phyloP scores from a whole-genome alignment of 352 stramenopile genomes.

The Globisporangium lucens region DNA sequence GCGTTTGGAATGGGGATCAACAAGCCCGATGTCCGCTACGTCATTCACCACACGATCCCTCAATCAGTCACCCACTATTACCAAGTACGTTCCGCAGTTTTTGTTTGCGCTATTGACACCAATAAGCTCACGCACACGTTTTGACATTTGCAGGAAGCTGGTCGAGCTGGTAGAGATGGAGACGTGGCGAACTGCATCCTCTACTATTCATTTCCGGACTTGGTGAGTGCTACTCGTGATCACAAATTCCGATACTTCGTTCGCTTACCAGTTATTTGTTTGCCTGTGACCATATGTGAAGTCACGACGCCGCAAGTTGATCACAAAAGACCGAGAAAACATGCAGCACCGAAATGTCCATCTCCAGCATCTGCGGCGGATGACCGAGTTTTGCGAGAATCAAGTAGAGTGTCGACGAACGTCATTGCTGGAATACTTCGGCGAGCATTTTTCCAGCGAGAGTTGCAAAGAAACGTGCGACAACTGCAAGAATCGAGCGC shows the following conservation, averaged over 20 bases:
- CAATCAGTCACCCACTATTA: conserved; percentile 90
- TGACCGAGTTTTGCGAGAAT: conserved; percentile 88
- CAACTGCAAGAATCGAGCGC: conserved; percentile 82
- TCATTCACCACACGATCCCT: conserved; percentile 87
- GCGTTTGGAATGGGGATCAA: conserved; percentile 91
- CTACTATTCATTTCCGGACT: conserved; percentile 83
- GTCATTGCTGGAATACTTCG: conserved; percentile 84
- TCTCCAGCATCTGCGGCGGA: conserved; percentile 76
- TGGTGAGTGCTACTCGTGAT: conserved; percentile 33
- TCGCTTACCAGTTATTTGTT: not conserved
- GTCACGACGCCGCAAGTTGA: conserved; percentile 66
- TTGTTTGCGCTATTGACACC: not conserved
- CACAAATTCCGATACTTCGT: not conserved
- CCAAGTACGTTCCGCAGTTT: conserved; percentile 41
- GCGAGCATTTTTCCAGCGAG: conserved; percentile 80
- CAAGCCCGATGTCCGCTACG: conserved; percentile 86
- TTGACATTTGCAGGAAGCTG: conserved; percentile 59
- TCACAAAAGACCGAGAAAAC: conserved; percentile 81
- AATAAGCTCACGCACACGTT: not conserved
- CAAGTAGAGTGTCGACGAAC: conserved; percentile 84
- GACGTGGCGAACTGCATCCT: conserved; percentile 83
- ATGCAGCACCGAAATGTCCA: conserved; percentile 78
- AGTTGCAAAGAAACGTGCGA: conserved; percentile 79
- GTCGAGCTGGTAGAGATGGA: conserved; percentile 76
- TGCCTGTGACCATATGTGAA: conserved; percentile 12